phyloP scores from a whole-genome alignment of 2,329 filamentous ascomycete species.

The Trichophyton schoenleinii region DNA sequence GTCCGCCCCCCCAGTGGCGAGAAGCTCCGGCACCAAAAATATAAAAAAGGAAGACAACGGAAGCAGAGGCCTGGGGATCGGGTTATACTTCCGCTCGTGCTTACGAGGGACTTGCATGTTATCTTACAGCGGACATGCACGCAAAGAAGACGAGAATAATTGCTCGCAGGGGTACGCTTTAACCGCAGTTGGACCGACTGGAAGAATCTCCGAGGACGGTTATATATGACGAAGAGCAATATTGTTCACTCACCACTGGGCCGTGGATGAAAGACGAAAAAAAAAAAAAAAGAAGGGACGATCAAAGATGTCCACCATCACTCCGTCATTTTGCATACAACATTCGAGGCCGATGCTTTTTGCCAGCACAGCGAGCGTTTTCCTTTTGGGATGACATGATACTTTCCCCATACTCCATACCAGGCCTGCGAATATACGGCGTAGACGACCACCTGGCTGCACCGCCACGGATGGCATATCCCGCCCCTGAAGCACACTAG shows the following conservation, averaged over 20 bases:
- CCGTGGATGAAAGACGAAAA: too few relatives aligned
- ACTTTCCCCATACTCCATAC: not conserved
- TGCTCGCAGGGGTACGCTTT: not conserved
- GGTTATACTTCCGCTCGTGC: not conserved
- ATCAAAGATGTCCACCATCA: not conserved
- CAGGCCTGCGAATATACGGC: not conserved
- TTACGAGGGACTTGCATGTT: not conserved
- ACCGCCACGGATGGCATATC: not conserved
- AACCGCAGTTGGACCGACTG: not conserved
- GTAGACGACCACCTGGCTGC: not conserved
- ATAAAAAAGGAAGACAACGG: not conserved
- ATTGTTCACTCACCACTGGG: not conserved
- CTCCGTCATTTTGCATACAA: not conserved
- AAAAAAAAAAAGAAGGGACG: not conserved
- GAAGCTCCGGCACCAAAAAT: not conserved
- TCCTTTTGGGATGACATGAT: not conserved
- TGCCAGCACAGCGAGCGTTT: not conserved
- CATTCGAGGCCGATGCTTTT: not conserved
- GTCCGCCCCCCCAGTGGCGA: not conserved
- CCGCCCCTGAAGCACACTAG: conserved; percentile 3
- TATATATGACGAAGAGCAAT: not conserved
- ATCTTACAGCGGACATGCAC: not conserved
- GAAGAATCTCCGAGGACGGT: not conserved
- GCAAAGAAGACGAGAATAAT: too few relatives aligned
- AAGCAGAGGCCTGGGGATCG: not conserved